Evolutionary conservation across 345 rosid species (phyloP).

Genomic region (Ceriops tagal): DNA sequence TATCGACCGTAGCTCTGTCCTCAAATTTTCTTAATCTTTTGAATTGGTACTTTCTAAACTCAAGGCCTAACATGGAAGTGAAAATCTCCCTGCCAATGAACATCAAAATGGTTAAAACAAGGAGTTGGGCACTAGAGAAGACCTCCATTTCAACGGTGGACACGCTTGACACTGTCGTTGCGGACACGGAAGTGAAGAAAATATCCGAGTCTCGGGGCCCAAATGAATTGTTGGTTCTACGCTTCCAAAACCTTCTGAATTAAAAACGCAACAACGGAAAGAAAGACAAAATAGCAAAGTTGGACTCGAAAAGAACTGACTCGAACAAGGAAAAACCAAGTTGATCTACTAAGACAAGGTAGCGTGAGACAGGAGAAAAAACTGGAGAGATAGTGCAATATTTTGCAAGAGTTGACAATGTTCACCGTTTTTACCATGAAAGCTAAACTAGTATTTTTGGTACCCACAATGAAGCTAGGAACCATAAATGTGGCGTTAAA

Average conservation of each 20-base stretch:
- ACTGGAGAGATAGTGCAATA: too few species aligned
- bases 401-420: too few species aligned
- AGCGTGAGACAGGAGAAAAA: too few species aligned
- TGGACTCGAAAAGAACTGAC: slow-evolving; percentile 34
- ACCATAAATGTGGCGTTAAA: too few species aligned
- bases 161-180: slow-evolving; percentile 66
- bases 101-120: slow-evolving; percentile 50
- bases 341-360: too few species aligned
- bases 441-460: too few species aligned
- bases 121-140: slow-evolving; percentile 61
- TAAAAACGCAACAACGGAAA: slow-evolving; percentile 2
- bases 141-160: slow-evolving; percentile 71
- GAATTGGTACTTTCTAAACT: neutral
- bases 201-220: slow-evolving; percentile 40
- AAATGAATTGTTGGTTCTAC: slow-evolving; percentile 24
- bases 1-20: too few species aligned
- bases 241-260: slow-evolving; percentile 27
- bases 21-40: too few species aligned
- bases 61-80: slow-evolving; percentile 44
- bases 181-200: slow-evolving; percentile 72
- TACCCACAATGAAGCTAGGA: too few species aligned
- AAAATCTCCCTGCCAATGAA: slow-evolving; percentile 60
- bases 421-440: too few species aligned
- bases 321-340: slow-evolving; percentile 9
- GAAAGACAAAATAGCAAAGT: slow-evolving; percentile 45